Evolutionary conservation across 495 filamentous ascomycete genomes (phyloP).

Genomic region (Tuber borchii): DNA sequence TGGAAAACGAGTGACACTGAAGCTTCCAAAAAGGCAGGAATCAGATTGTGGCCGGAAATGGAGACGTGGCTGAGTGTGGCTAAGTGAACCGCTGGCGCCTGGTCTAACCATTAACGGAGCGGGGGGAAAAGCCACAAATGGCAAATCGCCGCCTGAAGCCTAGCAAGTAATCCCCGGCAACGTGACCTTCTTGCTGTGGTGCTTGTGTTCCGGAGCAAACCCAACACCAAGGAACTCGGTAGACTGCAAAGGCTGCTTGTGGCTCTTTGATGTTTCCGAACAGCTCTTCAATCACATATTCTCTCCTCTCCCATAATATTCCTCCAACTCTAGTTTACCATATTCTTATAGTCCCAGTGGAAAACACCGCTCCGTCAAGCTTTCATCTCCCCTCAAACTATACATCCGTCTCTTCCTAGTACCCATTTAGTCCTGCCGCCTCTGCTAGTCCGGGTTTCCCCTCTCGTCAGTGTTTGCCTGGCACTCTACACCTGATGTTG

Average conservation of each 20-base stretch:
- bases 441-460: background rate
- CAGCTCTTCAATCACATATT: background rate
- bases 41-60: background rate
- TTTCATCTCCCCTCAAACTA: slow-evolving; percentile 4
- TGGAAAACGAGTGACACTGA: background rate
- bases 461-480: background rate
- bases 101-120: background rate
- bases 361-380: background rate
- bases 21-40: background rate
- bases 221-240: background rate
- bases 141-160: background rate
- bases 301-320: background rate
- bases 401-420: background rate
- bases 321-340: slow-evolving; percentile 12
- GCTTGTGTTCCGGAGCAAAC: background rate
- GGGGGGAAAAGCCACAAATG: background rate
- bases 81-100: background rate
- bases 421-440: background rate
- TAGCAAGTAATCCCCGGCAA: slow-evolving; percentile 2
- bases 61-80: background rate
- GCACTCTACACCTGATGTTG: slow-evolving; percentile 18
- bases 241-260: background rate
- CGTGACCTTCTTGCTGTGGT: background rate
- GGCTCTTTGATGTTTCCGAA: background rate
- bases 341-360: background rate